phyloP scores from a whole-genome alignment of 306 rosid species.

The Rubus idaeus region DNA sequence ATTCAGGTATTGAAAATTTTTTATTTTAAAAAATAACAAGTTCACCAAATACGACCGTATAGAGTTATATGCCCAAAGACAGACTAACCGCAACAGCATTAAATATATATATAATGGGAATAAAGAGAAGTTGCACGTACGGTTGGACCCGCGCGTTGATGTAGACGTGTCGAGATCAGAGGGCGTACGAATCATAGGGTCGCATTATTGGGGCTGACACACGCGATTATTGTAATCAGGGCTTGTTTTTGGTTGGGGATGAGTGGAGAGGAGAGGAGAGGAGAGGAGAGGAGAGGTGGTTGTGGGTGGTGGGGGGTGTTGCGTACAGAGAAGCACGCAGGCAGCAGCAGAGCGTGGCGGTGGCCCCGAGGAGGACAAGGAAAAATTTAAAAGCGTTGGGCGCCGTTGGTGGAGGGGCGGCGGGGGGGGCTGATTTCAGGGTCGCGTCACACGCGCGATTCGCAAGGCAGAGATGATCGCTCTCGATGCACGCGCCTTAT shows the following conservation, averaged over 20 bases:
- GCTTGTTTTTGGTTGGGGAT: neutral
- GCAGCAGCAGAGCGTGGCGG: neutral
- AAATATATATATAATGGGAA: too few species aligned
- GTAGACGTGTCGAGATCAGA: constrained; percentile 21
- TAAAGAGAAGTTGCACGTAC: neutral
- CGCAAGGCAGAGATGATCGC: constrained; percentile 31
- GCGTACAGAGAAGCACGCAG: constrained; percentile 23
- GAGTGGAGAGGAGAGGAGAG: neutral
- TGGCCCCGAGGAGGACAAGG: neutral
- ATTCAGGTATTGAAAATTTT: too few species aligned
- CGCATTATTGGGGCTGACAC: constrained; percentile 21
- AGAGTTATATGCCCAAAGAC: too few species aligned
- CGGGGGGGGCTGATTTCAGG: constrained; percentile 45
- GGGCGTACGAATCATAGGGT: neutral
- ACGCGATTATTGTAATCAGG: constrained; percentile 30
- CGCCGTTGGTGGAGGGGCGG: constrained; percentile 41
- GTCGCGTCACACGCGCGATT: constrained; percentile 66
- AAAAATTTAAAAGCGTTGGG: neutral
- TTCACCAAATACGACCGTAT: too few species aligned
- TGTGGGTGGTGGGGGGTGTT: neutral
- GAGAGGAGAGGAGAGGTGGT: neutral
- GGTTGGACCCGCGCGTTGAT: neutral
- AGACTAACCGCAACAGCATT: too few species aligned
- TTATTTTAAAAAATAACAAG: too few species aligned
- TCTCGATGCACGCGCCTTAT: constrained; percentile 45